phyloP scores from a whole-genome alignment of 164 flowering plant species.

The Stephania yunnanensis region DNA sequence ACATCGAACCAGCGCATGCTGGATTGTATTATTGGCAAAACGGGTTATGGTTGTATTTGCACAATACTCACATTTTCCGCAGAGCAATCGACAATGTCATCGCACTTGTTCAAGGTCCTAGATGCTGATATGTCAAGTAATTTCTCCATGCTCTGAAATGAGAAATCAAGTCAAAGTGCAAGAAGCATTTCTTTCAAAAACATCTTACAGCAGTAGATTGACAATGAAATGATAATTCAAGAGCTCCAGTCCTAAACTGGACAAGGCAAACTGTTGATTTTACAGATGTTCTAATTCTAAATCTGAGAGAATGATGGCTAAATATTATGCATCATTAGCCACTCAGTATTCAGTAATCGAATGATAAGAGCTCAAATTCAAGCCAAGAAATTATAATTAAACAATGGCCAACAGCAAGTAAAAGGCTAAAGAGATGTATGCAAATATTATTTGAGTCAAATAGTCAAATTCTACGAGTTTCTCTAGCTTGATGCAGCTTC shows the following conservation, averaged over 20 bases:
- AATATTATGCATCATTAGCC: not conserved
- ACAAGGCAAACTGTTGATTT: not conserved
- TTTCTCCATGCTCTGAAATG: constrained; percentile 51
- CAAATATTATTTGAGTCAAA: not conserved
- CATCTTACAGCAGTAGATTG: not conserved
- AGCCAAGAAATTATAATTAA: not conserved
- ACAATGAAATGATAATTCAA: constrained; percentile 3
- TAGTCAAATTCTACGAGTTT: too few species aligned
- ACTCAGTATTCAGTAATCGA: not conserved
- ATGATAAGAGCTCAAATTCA: too few species aligned
- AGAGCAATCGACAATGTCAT: constrained; percentile 16
- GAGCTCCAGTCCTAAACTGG: not conserved
- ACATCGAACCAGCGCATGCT: not conserved
- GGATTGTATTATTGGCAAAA: too few species aligned
- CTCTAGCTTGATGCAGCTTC: too few species aligned
- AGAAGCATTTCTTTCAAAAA: not conserved
- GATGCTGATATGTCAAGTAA: constrained; percentile 38
- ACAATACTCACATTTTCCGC: constrained; percentile 30
- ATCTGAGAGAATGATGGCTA: not conserved
- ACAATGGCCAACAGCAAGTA: not conserved
- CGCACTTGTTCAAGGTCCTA: constrained; percentile 20
- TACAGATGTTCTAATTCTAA: not conserved
- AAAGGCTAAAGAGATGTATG: not conserved
- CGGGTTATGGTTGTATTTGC: not conserved
- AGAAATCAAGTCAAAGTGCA: constrained; percentile 11